phyloP scores from a whole-genome alignment of 345 rosid species.

The Sisymbrium altissimum region DNA sequence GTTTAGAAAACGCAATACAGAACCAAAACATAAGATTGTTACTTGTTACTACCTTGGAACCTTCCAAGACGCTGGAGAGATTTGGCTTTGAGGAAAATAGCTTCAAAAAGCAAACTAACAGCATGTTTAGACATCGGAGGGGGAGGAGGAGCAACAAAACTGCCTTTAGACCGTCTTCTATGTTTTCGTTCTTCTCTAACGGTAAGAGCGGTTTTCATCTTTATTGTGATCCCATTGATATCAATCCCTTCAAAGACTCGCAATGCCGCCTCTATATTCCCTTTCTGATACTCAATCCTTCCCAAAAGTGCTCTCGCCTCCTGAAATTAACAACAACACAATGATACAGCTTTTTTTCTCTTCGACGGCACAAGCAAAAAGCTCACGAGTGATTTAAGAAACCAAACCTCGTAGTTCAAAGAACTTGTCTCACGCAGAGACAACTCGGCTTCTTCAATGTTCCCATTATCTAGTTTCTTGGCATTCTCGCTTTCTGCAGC shows the following conservation, averaged over 20 bases:
- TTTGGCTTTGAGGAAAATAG: constrained; percentile 74
- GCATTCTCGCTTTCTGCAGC: constrained; percentile 38
- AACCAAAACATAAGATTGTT: neutral
- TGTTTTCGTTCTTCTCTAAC: constrained; percentile 47
- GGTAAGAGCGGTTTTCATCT: constrained; percentile 55
- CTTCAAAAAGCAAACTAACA: constrained; percentile 72
- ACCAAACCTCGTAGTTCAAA: constrained; percentile 64
- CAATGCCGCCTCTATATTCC: constrained; percentile 74
- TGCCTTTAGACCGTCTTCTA: constrained; percentile 43
- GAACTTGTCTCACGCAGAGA: constrained; percentile 75
- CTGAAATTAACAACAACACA: constrained; percentile 36
- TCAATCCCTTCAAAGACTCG: constrained; percentile 90
- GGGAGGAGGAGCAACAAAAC: constrained; percentile 40
- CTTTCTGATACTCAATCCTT: constrained; percentile 82
- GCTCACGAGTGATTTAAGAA: neutral
- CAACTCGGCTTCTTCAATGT: constrained; percentile 82
- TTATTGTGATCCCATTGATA: constrained; percentile 56
- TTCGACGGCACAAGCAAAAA: neutral
- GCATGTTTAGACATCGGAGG: constrained; percentile 64
- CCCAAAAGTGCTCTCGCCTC: constrained; percentile 89
- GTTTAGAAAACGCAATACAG: neutral
- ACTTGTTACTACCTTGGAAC: constrained; percentile 49
- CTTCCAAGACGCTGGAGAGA: constrained; percentile 69
- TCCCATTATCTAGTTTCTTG: constrained; percentile 49
- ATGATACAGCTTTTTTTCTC: neutral